A percentile compares a stretch with the other conserved stretches of the same genome.
Evolutionary conservation across 257 asterid genomes (phyloP).

Genomic region (Scutellaria baicalensis): DNA sequence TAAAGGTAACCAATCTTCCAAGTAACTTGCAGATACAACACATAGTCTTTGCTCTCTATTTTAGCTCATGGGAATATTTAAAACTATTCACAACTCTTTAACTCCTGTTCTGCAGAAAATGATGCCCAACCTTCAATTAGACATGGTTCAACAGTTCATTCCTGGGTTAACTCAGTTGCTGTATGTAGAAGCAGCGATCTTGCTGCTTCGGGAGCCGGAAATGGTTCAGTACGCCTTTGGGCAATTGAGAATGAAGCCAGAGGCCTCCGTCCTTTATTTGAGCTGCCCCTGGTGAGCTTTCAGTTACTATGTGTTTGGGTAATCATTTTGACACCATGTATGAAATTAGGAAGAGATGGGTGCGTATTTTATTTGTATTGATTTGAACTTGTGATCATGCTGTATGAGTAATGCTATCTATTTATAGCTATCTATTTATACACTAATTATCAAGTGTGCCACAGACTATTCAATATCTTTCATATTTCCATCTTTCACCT

Average conservation of each 20-base stretch:
- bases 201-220: constrained; percentile 98
- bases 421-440: no score
- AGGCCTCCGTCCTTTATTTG: constrained; percentile 69
- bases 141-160: constrained; percentile 46
- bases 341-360: background rate
- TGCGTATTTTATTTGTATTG: constrained; percentile 1
- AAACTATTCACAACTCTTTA: background rate
- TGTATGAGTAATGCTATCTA: background rate
- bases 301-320: background rate
- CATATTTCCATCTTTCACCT: background rate
- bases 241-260: constrained; percentile 59
- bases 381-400: background rate
- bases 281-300: constrained; percentile 69
- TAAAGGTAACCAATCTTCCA: constrained; percentile 36
- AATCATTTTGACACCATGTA: background rate
- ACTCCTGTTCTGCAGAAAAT: constrained; percentile 41
- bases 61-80: background rate
- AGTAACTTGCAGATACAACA: background rate
- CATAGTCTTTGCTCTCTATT: background rate
- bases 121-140: constrained; percentile 24
- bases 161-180: constrained; percentile 82
- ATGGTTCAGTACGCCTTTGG: constrained; percentile 90
- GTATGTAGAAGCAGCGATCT: constrained; percentile 87
- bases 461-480: background rate
- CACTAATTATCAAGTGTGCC: background rate